Conservation (phyloP, 2,329 filamentous ascomycete genomes). For the Verticillium klebahnii region DNA sequence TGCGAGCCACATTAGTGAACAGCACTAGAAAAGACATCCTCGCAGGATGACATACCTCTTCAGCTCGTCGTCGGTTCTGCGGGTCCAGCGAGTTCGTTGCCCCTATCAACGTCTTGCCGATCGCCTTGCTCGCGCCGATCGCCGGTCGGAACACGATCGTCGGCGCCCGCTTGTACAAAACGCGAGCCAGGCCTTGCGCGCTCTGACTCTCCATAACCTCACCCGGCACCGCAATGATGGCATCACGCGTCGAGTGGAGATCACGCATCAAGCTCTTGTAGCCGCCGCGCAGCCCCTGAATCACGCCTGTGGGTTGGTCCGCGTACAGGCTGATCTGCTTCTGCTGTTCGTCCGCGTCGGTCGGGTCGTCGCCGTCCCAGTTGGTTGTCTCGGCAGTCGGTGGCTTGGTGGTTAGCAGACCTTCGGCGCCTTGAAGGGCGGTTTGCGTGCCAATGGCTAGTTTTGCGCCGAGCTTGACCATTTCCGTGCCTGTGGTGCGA, state of each 20-base stretch:
- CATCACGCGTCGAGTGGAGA: slow-evolving; percentile 79
- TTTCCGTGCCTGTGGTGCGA: slow-evolving; percentile 86
- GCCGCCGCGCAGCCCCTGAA: slow-evolving; percentile 79
- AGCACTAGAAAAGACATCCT: neutral
- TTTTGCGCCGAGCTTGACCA: slow-evolving; percentile 93
- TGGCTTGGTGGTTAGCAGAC: slow-evolving; percentile 54
- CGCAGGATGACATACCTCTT: slow-evolving; percentile 68
- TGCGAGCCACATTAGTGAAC: slow-evolving; percentile 16
- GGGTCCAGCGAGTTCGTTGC: slow-evolving; percentile 90
- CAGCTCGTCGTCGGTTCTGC: slow-evolving; percentile 71
- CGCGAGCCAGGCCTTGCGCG: slow-evolving; percentile 74
- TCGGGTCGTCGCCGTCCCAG: slow-evolving; percentile 57
- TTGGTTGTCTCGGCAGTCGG: slow-evolving; percentile 26
- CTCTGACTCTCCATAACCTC: slow-evolving; percentile 84
- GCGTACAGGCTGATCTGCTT: slow-evolving; percentile 89
- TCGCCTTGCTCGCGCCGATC: slow-evolving; percentile 82
- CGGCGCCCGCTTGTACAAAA: slow-evolving; percentile 77
- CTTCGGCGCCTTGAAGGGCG: slow-evolving; percentile 85
- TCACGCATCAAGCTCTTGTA: slow-evolving; percentile 81
- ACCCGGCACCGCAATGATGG: slow-evolving; percentile 88
- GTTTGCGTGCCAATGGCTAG: slow-evolving; percentile 92
- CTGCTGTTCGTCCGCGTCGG: slow-evolving; percentile 47
- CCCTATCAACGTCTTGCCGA: slow-evolving; percentile 85
- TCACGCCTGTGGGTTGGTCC: slow-evolving; percentile 84
- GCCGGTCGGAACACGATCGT: slow-evolving; percentile 88